These are phyloP conservation scores for Fusarium nanum DNA, from an alignment of 2,329 filamentous ascomycete genomes.

Conservation along the genomic window DNA sequence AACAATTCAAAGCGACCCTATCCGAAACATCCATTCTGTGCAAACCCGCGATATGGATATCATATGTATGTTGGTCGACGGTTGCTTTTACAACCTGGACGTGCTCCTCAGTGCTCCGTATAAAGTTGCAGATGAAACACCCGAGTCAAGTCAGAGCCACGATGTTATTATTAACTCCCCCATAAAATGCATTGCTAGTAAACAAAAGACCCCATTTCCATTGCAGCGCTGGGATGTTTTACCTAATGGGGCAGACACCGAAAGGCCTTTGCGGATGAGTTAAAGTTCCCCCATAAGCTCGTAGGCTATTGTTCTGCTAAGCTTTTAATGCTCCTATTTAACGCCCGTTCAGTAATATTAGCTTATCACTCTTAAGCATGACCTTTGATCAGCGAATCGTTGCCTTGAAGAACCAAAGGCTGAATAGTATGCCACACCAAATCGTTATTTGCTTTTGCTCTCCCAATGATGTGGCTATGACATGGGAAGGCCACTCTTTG, in stretches of 20 bases:
- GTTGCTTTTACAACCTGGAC: neutral
- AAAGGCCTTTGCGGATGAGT: conserved; percentile 16
- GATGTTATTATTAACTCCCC: conserved; percentile 12
- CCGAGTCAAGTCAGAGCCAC: conserved; percentile 30
- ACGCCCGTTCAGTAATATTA: conserved; percentile 16
- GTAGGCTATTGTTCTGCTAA: neutral
- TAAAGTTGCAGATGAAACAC: conserved; percentile 31
- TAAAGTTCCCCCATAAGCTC: conserved; percentile 25
- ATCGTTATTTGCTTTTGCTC: neutral
- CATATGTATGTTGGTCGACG: neutral
- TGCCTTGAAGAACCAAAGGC: neutral
- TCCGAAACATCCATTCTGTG: conserved; percentile 17
- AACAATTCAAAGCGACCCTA: neutral
- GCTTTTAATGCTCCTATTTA: neutral
- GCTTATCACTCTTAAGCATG: neutral
- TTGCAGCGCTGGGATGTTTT: conserved; percentile 4
- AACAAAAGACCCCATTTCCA: conserved; percentile 10
- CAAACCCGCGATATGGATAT: neutral
- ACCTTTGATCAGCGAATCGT: conserved; percentile 8
- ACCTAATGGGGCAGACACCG: conserved; percentile 40
- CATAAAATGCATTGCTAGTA: conserved; percentile 16
- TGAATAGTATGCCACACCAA: conserved; percentile 9
- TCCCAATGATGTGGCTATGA: neutral
- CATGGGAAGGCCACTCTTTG: neutral
- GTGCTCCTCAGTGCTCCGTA: neutral